Base-by-base conservation (phyloP, 371 early-diverging fungal species). In the Syncephalis plumigaleata region DNA sequence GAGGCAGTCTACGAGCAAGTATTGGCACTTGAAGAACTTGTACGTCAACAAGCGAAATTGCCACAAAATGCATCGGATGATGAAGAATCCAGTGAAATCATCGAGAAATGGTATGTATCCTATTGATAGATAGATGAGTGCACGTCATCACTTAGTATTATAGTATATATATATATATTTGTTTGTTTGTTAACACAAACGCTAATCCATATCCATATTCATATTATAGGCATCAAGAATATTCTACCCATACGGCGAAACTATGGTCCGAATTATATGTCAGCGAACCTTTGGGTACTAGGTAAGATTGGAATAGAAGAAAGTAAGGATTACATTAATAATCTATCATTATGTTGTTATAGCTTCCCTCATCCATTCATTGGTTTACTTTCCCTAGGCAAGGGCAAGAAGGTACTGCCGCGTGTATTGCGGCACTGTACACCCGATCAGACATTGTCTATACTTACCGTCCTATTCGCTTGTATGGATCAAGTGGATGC, bases 401-500 rank as follows among this genome's bases (percentile, higher is more conserved):
- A 93, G 64, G 94, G 93, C 38, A 86, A 84, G 53, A 78, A 80
- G 47, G 61, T 87, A 17, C 65, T 91, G 25, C 82, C 89, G 20
- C 81, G 96, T n/a, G 70, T 84, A 21, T 67, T 84, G 21, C 75
- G 84, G 39, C 81, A 80, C 50, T 61, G 87, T 49, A 62, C 66
- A 31, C 73, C 75, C 2, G 87, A 91, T 43, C 87, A 89, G 61
- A 75, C 69, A 22, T 52, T 91, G 56, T 70, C 70, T 1, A 51
- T 89, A 46, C 61, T 91, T 48, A 82, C 80, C 5, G 75, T 82
- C 17, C 57, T 92, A 17, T 67, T 91, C 16, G 70, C 80, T 43
- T 73, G 90, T 53, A 81, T 91, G 57, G 85, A 85, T 46, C 67
- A 71, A 37, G 67, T 95, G 47, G 81, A 87, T 50, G 91, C 90